A percentile compares a stretch with the other conserved stretches of the same genome.
phyloP scores from a whole-genome alignment of 495 filamentous ascomycete species.

The Xylaria cubensis region DNA sequence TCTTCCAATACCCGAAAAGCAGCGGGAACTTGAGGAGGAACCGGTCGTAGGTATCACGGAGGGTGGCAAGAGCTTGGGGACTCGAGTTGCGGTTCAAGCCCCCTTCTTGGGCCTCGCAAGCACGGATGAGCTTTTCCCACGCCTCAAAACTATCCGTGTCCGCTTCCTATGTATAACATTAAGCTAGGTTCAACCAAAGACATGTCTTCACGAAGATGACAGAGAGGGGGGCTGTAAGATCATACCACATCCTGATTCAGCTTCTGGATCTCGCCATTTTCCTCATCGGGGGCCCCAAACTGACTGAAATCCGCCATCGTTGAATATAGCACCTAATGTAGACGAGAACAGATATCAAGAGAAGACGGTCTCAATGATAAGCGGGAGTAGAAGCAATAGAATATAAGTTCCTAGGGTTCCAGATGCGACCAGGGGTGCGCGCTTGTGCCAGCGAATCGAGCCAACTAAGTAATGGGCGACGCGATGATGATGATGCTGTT shows the following conservation, averaged over 20 bases:
- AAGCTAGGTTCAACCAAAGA: constrained; percentile 2
- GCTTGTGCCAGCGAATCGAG: background rate
- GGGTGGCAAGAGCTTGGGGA: constrained; percentile 86
- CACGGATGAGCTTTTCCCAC: constrained; percentile 91
- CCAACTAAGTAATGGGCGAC: background rate
- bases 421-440: background rate
- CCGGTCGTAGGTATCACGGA: constrained; percentile 84
- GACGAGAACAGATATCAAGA: background rate
- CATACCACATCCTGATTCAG: constrained; percentile 80
- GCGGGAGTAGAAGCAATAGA: background rate
- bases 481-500: background rate
- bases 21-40: constrained; percentile 96
- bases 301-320: constrained; percentile 57
- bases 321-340: background rate
- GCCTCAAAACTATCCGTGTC: constrained; percentile 92
- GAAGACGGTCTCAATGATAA: background rate
- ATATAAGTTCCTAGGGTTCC: background rate
- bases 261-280: constrained; percentile 83
- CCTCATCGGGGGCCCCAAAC: constrained; percentile 81
- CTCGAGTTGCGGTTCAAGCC: constrained; percentile 96
- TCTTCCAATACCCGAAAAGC: constrained; percentile 99
- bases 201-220: constrained; percentile 21
- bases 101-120: constrained; percentile 84
- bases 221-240: constrained; percentile 21
- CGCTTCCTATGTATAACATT: constrained; percentile 55